Evolutionary conservation across 345 rosid species (phyloP).

Genomic region (Eucalyptus cloeziana): DNA sequence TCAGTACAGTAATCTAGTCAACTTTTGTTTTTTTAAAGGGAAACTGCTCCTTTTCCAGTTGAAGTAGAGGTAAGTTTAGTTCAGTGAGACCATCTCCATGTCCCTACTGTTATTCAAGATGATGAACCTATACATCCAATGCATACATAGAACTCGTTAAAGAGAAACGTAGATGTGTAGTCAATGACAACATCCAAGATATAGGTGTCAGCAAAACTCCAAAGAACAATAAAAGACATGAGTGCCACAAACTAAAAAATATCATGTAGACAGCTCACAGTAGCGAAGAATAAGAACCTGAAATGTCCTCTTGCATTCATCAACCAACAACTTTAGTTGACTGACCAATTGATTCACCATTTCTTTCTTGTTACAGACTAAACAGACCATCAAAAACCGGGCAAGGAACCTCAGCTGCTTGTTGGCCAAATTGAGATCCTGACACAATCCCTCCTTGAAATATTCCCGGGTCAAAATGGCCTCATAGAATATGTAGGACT

Average conservation of each 20-base stretch:
- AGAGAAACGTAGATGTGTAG: not conserved
- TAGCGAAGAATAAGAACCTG: constrained; percentile 35
- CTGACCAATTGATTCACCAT: constrained; percentile 77
- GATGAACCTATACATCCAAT: not conserved
- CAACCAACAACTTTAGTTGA: constrained; percentile 69
- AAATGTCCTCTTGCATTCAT: constrained; percentile 84
- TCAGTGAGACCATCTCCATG: not conserved
- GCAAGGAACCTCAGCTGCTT: constrained; percentile 89
- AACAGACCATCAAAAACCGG: constrained; percentile 84
- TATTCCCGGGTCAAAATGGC: constrained; percentile 80
- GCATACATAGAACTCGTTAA: not conserved
- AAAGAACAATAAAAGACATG: not conserved
- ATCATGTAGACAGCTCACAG: not conserved
- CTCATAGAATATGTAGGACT: constrained; percentile 82
- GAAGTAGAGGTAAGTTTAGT: not conserved
- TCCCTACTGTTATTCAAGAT: not conserved
- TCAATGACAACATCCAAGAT: not conserved
- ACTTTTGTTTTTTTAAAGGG: not conserved
- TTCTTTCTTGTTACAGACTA: constrained; percentile 71
- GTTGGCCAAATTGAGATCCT: constrained; percentile 77
- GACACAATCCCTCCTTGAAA: constrained; percentile 74
- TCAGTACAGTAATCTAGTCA: not conserved
- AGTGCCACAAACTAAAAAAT: not conserved
- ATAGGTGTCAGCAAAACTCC: not conserved
- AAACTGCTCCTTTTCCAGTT: not conserved